Evolutionary conservation across 164 flowering plant species (phyloP), one percentile per base, ranked within the genome.

Genomic region (Vitis rotundifolia): DNA sequence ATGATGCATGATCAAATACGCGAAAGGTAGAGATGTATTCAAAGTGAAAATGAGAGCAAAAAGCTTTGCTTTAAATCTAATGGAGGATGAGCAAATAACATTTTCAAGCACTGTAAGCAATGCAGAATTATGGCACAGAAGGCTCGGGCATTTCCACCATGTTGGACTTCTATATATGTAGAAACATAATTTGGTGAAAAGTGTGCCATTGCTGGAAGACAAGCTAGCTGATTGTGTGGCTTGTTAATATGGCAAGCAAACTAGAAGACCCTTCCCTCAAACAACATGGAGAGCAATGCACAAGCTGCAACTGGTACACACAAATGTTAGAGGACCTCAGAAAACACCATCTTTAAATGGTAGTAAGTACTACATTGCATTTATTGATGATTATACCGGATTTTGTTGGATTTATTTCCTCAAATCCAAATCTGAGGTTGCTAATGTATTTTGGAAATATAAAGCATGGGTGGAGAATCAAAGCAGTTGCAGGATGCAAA

Each of bases 221-320:
- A 10, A 31, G 28, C 22, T 1, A 16, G 11, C 31, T 12, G 11
- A n/a, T 56, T 71, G 74, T 55, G 12, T 4, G 22, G 74, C 62
- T 18, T 71, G 74, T 47, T 37, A 56, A 5, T 50, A 28, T 63
- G 74, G 71, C 1, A 75, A 75, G 37, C 78, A 75, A 70, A 2
- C 2, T 22, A 75, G 63, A 49, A 51, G 7, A 28, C 52, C 71
- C 8, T 75, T 75, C 18, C 59, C 49, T 5, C 37, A 54, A 51
- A 12, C 16, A 61, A 8, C 73, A 11, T 63, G 37, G 71, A 68
- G 18, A 28, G 68, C 71, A 3, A 13, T 63, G 47, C 7, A 61
- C 31, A 70, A 61, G 68, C 59, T 75, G 11, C 51, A 75, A 28
- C 63, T 70, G 0, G 13, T 75, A 1, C 71, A 67, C 60, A 48